Base-by-base conservation (phyloP, 768 basidiomycete genomes). In the Boletus huronensis region DNA sequence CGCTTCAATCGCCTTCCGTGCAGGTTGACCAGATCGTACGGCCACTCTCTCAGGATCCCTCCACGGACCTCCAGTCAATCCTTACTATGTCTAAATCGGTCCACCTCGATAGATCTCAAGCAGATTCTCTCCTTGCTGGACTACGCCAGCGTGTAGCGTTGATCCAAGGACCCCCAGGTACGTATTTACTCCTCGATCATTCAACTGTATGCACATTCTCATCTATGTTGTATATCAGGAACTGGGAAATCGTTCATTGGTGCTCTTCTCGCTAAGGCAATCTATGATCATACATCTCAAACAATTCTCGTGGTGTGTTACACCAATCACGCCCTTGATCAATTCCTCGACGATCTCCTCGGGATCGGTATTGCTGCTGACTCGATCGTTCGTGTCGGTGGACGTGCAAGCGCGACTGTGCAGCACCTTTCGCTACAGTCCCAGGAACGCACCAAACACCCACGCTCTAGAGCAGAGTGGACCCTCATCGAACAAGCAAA, bases 231-330 rank as follows among this genome's bases (percentile, higher is more conserved):
- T 11, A 21, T 48, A 10, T 7, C 28, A 88, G 87, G 87, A 1
- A 89, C 87, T 0, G 87, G 87, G 1, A 89, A 89, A 53, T 87
- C 85, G 0, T 87, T 87, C 62, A 82, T 88, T 23, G 87, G 87
- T 0, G 83, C 84, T 0, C 72, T 88, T 1, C 68, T 88, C 0
- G 84, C 84, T 0, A 88, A 87, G 59, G 70, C 78, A 4, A 66
- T 87, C 6, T 77, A 86, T 41, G 77, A 81, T 14, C 67, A 68
- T 50, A 79, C 79, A 0, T 17, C 60, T 0, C 72, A 75, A 48
- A 81, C 64, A 0, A 86, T 89, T 23, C 77, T 88, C 5, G 84
- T 88, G 1, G 82, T 86, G 17, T 87, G 85, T 58, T 88, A 81
- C 57, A 89, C 87, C 1, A 89, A 89, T 53, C 87, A 89, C 42